A percentile compares a stretch with the other conserved stretches of the same genome.
Evolutionary conservation across 2,329 filamentous ascomycete genomes (phyloP).

Genomic region (Parastagonospora nodorum): DNA sequence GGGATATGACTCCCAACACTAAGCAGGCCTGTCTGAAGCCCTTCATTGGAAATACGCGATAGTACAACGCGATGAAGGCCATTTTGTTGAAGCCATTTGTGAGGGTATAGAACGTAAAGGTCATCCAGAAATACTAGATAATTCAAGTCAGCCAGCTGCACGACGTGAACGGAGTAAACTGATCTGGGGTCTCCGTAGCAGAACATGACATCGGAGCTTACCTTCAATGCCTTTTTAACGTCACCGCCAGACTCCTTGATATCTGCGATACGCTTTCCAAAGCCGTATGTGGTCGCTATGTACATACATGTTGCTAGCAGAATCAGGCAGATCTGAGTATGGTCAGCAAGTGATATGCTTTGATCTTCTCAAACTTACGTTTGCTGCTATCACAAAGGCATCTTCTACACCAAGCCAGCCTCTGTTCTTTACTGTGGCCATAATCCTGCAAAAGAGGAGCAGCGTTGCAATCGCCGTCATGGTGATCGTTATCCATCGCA

Average conservation of each 20-base stretch:
- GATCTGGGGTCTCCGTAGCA: not conserved
- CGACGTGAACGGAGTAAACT: not conserved
- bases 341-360: not conserved
- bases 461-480: conserved; percentile 21
- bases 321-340: conserved; percentile 17
- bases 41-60: conserved; percentile 27
- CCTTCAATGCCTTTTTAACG: conserved; percentile 22
- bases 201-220: not conserved
- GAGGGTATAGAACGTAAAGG: conserved; percentile 28
- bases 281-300: conserved; percentile 25
- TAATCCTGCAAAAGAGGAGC: conserved; percentile 19
- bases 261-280: conserved; percentile 22
- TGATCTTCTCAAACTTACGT: conserved; percentile 12
- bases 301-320: conserved; percentile 15
- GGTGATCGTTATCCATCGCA: conserved; percentile 28
- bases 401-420: conserved; percentile 35
- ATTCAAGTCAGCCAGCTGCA: not conserved
- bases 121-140: conserved; percentile 28
- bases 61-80: conserved; percentile 29
- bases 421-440: conserved; percentile 23
- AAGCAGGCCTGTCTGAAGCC: conserved; percentile 22
- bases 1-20: conserved; percentile 16
- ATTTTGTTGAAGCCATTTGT: conserved; percentile 34
- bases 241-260: conserved; percentile 23
- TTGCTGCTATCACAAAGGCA: conserved; percentile 24